Evolutionary conservation across 768 basidiomycete species (phyloP).

Genomic region (Phallus indusiatus): DNA sequence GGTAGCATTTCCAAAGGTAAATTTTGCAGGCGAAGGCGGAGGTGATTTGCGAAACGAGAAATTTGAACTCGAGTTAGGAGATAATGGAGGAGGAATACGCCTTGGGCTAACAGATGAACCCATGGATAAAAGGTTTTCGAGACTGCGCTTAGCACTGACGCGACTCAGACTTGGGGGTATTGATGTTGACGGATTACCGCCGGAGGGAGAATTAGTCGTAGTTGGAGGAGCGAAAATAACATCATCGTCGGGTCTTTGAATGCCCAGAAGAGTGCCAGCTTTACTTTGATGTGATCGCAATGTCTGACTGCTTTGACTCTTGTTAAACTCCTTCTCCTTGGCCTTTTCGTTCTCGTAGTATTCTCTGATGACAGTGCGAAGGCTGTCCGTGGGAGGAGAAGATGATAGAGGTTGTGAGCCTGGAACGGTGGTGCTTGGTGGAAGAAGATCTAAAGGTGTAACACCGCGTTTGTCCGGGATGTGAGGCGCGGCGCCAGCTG

Average conservation of each 20-base stretch:
- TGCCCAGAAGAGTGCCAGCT: constrained; percentile 2
- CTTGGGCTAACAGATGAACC: neutral
- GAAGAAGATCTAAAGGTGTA: constrained; percentile 45
- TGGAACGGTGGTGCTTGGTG: neutral
- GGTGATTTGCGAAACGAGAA: neutral
- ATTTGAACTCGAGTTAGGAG: neutral
- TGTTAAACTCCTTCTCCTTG: constrained; percentile 4
- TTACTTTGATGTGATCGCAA: neutral
- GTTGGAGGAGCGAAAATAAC: neutral
- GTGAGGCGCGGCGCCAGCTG: constrained; percentile 74
- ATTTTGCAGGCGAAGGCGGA: neutral
- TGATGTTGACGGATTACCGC: neutral
- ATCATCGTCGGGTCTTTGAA: neutral
- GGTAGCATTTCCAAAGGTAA: constrained; percentile 5
- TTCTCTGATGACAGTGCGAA: constrained; percentile 1
- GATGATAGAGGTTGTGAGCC: neutral
- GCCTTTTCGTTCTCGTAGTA: constrained; percentile 9
- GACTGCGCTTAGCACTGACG: neutral
- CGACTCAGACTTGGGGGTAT: neutral
- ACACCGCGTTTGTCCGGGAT: constrained; percentile 86
- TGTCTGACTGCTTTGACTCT: neutral
- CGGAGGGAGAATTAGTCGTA: neutral
- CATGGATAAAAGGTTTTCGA: neutral
- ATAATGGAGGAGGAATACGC: neutral
- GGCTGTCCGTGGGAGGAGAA: neutral